Conservation (phyloP, 2,329 filamentous ascomycete genomes). For the Ceratocystis eucalypticola region DNA sequence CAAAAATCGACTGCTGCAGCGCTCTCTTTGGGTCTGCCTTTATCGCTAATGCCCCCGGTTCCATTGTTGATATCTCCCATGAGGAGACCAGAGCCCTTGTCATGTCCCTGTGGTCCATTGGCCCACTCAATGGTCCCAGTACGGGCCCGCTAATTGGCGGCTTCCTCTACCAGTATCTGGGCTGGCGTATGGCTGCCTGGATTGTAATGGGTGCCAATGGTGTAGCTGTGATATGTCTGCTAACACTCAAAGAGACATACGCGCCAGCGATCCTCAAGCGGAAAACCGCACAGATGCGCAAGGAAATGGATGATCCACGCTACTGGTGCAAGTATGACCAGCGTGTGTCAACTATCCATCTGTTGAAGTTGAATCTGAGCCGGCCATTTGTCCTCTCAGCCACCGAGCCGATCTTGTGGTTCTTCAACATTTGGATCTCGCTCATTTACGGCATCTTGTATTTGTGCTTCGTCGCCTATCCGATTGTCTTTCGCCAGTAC, state of each 20-base stretch:
- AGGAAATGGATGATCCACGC: conserved; percentile 54
- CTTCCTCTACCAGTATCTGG: conserved; percentile 55
- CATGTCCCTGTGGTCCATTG: conserved; percentile 71
- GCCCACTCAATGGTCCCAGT: conserved; percentile 62
- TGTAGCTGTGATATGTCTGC: conserved; percentile 44
- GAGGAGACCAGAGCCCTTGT: conserved; percentile 70
- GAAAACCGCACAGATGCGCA: conserved; percentile 49
- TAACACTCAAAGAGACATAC: conserved; percentile 60
- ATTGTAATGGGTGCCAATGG: conserved; percentile 60
- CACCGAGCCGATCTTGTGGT: conserved; percentile 69
- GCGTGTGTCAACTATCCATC: conserved; percentile 45
- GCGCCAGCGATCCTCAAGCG: conserved; percentile 54
- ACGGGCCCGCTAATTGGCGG: conserved; percentile 48
- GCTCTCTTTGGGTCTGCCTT: conserved; percentile 65
- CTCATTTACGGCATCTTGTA: conserved; percentile 79
- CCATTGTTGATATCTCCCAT: conserved; percentile 67
- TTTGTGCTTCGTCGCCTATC: conserved; percentile 82
- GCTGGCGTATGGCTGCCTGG: conserved; percentile 85
- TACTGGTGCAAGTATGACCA: conserved; percentile 76
- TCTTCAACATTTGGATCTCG: conserved; percentile 60
- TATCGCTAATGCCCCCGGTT: conserved; percentile 72
- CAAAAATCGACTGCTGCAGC: conserved; percentile 21
- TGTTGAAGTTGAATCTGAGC: conserved; percentile 62
- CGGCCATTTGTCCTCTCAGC: conserved; percentile 65
- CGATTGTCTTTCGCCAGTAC: conserved; percentile 61